Base-by-base conservation (phyloP, 1,284 basidiomycete genomes). In the Heliocybe sulcata region DNA sequence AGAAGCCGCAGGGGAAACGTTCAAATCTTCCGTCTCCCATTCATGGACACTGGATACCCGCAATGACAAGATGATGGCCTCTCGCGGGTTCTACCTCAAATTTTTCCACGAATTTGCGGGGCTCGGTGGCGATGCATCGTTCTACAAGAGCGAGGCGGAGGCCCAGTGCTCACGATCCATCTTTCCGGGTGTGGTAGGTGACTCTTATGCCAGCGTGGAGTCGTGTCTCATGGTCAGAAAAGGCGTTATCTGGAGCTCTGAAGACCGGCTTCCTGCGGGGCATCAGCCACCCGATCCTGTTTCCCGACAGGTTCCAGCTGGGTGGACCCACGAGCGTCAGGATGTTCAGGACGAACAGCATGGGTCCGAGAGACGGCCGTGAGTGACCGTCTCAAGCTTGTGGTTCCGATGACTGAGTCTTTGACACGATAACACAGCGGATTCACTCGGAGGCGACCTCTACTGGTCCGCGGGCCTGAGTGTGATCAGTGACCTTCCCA, bases 301-400 rank as follows among this genome's bases (percentile, higher is more conserved):
- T 91, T 65, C 83, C 80, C 33, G 97, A 99, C 69, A 82, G 93
- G 3, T 96, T 95, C 67, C 94, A 96, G 62, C 79, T 98, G 0
- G 97, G 96, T 26, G 97, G 96, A 0, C 94, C 97, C 0, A 85
- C 89, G n/a, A 91, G 84, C 51, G 77, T 99, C 1, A 78, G 97
- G 25, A 87, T 89, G 58, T 98, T 98, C 76, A 83, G 83, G 56
- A 77, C 83, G 26, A 95, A 94, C 63, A 81, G 87, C 0, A 76
- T 99, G 68, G 97, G 97, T 0, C 86, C 91, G 1, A 80, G 82
- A 29, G 92, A 96, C 63, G 82, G 84, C 25, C 65, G 91, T 92
- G 65, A 59, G 85, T 67, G 19, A 57, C 6, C 16, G 55, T 11
- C 27, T 50, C 14, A n/a, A 51, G 22, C 50, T 29, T 1, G 19